Conservation (phyloP, 768 basidiomycete genomes). For the Rhizopogon salebrosus region DNA sequence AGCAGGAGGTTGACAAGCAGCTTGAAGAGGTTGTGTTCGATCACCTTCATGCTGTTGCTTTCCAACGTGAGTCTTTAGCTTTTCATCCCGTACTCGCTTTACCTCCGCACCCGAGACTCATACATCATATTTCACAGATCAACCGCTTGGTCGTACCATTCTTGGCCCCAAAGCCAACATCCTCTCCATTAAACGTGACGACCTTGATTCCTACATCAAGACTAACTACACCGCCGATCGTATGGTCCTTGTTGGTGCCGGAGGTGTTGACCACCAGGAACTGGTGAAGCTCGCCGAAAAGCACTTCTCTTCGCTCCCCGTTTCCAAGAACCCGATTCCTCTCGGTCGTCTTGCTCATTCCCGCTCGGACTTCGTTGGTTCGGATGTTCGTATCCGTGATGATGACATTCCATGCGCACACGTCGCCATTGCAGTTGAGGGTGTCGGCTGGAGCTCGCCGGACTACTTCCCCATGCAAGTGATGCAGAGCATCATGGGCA, state of each 20-base stretch:
- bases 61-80: constrained; percentile 65
- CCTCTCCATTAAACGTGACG: constrained; percentile 87
- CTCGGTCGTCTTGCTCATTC: constrained; percentile 76
- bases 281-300: constrained; percentile 94
- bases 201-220: constrained; percentile 87
- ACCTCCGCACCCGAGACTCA: constrained; percentile 1
- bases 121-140: constrained; percentile 45
- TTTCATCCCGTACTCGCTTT: neutral
- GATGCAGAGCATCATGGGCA: constrained; percentile 96
- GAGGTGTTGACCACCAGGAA: constrained; percentile 87
- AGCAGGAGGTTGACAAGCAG: constrained; percentile 99
- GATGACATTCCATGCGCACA: constrained; percentile 86
- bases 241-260: constrained; percentile 97
- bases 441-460: constrained; percentile 95
- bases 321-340: constrained; percentile 82
- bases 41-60: constrained; percentile 94
- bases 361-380: constrained; percentile 82
- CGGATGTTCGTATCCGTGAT: constrained; percentile 93
- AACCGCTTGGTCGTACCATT: constrained; percentile 94
- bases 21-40: constrained; percentile 98
- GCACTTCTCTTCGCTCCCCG: constrained; percentile 86
- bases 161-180: constrained; percentile 96
- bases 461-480: constrained; percentile 99
- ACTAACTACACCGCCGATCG: constrained; percentile 98
- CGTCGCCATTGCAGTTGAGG: constrained; percentile 95